phyloP scores from a whole-genome alignment of 2,329 filamentous ascomycete genomes.

The Pseudonectria foliicola region DNA sequence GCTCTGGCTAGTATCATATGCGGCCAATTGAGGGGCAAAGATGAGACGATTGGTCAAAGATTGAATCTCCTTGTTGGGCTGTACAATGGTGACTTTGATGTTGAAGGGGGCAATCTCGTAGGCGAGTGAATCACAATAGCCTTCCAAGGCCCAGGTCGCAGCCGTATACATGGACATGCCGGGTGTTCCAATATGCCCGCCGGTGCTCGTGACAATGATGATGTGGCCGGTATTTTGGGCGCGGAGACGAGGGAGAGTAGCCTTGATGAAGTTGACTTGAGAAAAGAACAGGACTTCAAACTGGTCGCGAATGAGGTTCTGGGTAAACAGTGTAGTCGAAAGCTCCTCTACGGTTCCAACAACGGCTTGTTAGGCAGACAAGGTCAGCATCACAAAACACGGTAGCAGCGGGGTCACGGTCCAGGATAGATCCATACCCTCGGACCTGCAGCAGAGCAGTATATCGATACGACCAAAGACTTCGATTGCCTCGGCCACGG shows the following conservation, averaged over 20 bases:
- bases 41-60: conserved; percentile 81
- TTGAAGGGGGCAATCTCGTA: conserved; percentile 98
- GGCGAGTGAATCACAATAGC: conserved; percentile 88
- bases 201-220: conserved; percentile 81
- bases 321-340: conserved; percentile 62
- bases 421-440: conserved; percentile 46
- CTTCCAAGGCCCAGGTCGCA: conserved; percentile 89
- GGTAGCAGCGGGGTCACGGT: background rate
- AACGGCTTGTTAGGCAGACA: conserved; percentile 50
- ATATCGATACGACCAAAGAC: conserved; percentile 86
- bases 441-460: conserved; percentile 79
- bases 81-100: conserved; percentile 90
- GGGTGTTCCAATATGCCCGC: conserved; percentile 86
- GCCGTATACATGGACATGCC: conserved; percentile 88
- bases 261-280: conserved; percentile 92
- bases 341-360: conserved; percentile 90
- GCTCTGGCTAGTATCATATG: conserved; percentile 25
- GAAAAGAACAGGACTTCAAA: conserved; percentile 95
- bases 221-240: conserved; percentile 80
- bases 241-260: conserved; percentile 72
- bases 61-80: conserved; percentile 89
- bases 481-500: conserved; percentile 77
- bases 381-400: conserved; percentile 1
- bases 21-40: conserved; percentile 69
- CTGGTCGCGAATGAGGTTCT: conserved; percentile 78